Conservation (phyloP, 106 monocot genomes). For the Apostasia shenzhenica region DNA sequence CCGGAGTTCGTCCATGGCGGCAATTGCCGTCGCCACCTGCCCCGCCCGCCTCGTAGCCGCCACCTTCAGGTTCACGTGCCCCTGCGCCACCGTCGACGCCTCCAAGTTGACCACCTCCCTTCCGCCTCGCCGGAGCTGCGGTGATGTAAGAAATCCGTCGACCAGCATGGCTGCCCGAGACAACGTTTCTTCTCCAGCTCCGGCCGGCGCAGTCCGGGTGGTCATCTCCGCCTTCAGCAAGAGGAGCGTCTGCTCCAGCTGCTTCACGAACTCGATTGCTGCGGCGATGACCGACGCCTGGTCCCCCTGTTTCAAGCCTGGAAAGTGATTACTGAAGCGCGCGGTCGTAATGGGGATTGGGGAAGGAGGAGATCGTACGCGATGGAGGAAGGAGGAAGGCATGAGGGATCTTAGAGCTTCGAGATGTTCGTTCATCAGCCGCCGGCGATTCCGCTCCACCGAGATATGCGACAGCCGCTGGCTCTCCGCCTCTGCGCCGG, state of each 20-base stretch:
- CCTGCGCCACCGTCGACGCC: conserved; percentile 53
- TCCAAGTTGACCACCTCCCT: conserved; percentile 54
- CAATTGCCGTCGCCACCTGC: conserved; percentile 50
- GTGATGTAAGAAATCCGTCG: conserved; percentile 45
- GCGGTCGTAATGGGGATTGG: not conserved
- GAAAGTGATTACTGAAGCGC: not conserved
- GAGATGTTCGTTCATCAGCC: conserved; percentile 89
- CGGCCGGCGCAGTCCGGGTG: not conserved
- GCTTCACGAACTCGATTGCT: conserved; percentile 83
- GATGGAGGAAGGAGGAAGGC: conserved; percentile 60
- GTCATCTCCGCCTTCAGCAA: conserved; percentile 55
- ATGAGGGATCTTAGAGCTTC: conserved; percentile 64
- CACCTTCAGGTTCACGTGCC: conserved; percentile 71
- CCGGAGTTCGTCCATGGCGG: conserved; percentile 64
- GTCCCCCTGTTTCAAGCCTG: conserved; percentile 40
- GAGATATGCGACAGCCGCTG: conserved; percentile 91
- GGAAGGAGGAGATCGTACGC: conserved; percentile 26
- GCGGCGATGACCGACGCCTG: conserved; percentile 88
- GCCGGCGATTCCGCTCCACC: conserved; percentile 91
- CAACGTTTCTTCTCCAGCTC: not conserved
- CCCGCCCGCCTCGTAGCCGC: conserved; percentile 32
- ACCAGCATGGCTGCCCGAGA: not conserved
- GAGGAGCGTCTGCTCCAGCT: conserved; percentile 74
- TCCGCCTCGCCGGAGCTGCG: conserved; percentile 31
- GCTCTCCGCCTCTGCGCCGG: conserved; percentile 49